phyloP scores from a whole-genome alignment of 768 basidiomycete genomes.

The Hortiboletus flavorubellus region DNA sequence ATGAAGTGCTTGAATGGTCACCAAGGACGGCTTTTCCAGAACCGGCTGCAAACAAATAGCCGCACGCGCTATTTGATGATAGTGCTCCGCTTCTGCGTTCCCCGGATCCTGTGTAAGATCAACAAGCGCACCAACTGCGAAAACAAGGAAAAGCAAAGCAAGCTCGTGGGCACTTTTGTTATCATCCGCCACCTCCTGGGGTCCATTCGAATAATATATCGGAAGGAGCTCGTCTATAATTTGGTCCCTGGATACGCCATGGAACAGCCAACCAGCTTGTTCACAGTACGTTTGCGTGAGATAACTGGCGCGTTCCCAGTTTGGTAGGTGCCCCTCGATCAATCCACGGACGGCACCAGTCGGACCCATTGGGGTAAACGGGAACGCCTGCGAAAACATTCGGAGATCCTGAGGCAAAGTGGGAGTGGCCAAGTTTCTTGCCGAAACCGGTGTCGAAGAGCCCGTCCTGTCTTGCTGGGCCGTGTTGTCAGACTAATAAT shows the following conservation, averaged over 20 bases:
- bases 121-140: constrained; percentile 53
- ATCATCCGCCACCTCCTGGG: constrained; percentile 30
- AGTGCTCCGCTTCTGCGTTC: constrained; percentile 54
- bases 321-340: constrained; percentile 53
- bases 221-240: constrained; percentile 42
- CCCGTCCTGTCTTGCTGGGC: constrained; percentile 10
- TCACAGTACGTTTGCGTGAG: constrained; percentile 45
- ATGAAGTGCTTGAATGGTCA: constrained; percentile 68
- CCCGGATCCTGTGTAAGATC: constrained; percentile 30
- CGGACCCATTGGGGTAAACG: constrained; percentile 58
- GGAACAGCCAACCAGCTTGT: constrained; percentile 52
- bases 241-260: constrained; percentile 44
- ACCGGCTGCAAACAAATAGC: constrained; percentile 67
- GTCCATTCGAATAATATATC: constrained; percentile 35
- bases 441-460: constrained; percentile 26
- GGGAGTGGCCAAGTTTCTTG: constrained; percentile 28
- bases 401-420: constrained; percentile 32
- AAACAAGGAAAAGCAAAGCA: constrained; percentile 45
- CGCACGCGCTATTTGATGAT: constrained; percentile 60
- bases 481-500: constrained; percentile 26
- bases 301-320: constrained; percentile 45
- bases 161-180: constrained; percentile 47
- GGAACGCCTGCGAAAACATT: constrained; percentile 59
- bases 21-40: constrained; percentile 65
- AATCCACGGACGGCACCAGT: constrained; percentile 44